Evolutionary conservation across 2,329 filamentous ascomycete genomes (phyloP).

Genomic region (Mycosphaerella arachidis): DNA sequence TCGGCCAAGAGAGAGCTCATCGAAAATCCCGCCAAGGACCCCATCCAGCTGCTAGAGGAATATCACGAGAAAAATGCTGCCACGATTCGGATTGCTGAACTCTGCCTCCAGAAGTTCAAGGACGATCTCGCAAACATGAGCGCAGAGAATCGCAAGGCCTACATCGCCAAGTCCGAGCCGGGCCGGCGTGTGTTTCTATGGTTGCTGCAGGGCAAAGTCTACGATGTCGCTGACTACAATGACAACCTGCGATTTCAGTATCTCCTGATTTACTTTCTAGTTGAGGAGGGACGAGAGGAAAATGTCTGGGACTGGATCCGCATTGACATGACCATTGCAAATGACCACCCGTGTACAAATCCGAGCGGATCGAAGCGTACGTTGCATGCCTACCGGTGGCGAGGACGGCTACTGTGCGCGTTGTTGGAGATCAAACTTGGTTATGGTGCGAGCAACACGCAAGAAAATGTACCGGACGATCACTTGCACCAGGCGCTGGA

Average conservation of each 20-base stretch:
- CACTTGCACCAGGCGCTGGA: slow-evolving; percentile 15
- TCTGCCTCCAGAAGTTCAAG: slow-evolving; percentile 36
- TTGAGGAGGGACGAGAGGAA: slow-evolving; percentile 27
- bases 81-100: slow-evolving; percentile 34
- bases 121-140: slow-evolving; percentile 15
- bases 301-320: slow-evolving; percentile 30
- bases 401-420: slow-evolving; percentile 16
- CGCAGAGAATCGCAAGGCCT: slow-evolving; percentile 9
- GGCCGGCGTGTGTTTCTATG: slow-evolving; percentile 29
- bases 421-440: slow-evolving; percentile 13
- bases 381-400: slow-evolving; percentile 19
- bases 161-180: slow-evolving; percentile 19
- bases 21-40: slow-evolving; percentile 31
- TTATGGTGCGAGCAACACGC: background rate
- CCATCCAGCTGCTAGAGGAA: slow-evolving; percentile 39
- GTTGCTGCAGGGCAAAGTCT: slow-evolving; percentile 23
- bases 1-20: slow-evolving; percentile 28
- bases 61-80: slow-evolving; percentile 38
- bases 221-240: slow-evolving; percentile 19
- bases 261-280: slow-evolving; percentile 22
- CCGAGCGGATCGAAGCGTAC: background rate
- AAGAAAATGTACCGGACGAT: background rate
- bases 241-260: slow-evolving; percentile 21
- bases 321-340: slow-evolving; percentile 12
- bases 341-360: background rate